Base-by-base conservation (phyloP, 2,329 filamentous ascomycete species). In the Rachicladosporium sp. region DNA sequence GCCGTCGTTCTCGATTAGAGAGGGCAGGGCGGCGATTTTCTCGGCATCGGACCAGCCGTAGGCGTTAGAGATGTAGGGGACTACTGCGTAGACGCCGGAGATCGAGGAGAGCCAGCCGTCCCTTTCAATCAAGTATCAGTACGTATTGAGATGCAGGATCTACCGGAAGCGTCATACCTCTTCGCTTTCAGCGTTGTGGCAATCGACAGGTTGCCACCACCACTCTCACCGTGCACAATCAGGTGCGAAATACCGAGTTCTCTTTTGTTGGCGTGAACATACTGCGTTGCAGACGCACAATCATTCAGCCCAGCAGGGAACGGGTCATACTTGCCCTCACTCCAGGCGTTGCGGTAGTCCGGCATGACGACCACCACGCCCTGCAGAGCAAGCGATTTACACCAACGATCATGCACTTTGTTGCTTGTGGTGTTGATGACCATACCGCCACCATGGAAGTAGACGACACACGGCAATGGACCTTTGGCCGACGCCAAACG, bases 291-390 rank as follows among this genome's bases (percentile, higher is more conserved):
- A 2, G 52, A 43, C 4, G 44, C 45, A 35, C 53, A 55, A 40
- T 58, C 55, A 35, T 57, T 55, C 21, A 57, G 39, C 1, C 54
- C 54, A 8, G 40, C 48, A 1, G 54, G 54, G 39, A 54, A 57
- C 1, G 50, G 51, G 41, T 51, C 46, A 42, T 51, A 43, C n/a
- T 36, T 37, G 30, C 43, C 45, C 19, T 46, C 37, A 21, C 42
- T 49, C 35, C 44, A 56, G 23, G 54, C 54, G 36, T 56, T 58
- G 37, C 55, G 53, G 42, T 52, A 57, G 40, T 59, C 55, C 34
- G 54, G 43, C n/a, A 43, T 44, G 27, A 59, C 50, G 11, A 40
- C 47, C 3, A 56, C 40, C 9, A 51, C 34, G 11, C 51, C 52
- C 29, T 46, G 32, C 4, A 44, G 31, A 3, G 52, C 53, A 6